phyloP scores from a whole-genome alignment of 2,329 filamentous ascomycete species.

The Alternaria triticimaculans region DNA sequence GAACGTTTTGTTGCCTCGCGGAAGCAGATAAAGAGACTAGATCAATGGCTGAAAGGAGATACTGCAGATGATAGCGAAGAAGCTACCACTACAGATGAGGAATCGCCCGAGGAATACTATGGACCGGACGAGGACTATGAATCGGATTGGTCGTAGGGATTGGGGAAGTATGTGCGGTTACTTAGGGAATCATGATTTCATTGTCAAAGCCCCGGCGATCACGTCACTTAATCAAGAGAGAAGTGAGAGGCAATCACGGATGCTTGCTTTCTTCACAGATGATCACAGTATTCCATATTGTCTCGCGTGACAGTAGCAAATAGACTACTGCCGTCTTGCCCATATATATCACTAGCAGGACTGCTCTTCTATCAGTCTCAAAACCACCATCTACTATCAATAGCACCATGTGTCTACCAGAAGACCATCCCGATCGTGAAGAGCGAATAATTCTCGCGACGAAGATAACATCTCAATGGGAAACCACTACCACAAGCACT shows the following conservation, averaged over 20 bases:
- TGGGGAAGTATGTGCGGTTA: not conserved
- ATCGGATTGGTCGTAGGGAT: not conserved
- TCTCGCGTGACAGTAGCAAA: not conserved
- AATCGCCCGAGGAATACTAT: not conserved
- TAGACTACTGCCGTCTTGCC: not conserved
- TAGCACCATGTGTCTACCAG: not conserved
- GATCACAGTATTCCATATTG: not conserved
- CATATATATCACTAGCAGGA: not conserved
- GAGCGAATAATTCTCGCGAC: not conserved
- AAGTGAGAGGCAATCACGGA: not conserved
- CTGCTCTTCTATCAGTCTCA: not conserved
- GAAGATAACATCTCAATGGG: not conserved
- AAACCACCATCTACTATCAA: not conserved
- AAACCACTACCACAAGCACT: not conserved
- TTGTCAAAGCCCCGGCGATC: not conserved
- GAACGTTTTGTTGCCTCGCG: slow-evolving; percentile 26
- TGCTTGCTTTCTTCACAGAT: not conserved
- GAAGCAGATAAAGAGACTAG: slow-evolving; percentile 32
- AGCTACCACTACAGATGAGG: not conserved
- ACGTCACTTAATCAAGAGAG: not conserved
- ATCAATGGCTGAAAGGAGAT: slow-evolving; percentile 20
- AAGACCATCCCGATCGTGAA: not conserved
- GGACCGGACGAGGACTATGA: not conserved
- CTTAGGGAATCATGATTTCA: not conserved
- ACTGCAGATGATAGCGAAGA: not conserved